Evolutionary conservation across 1,284 basidiomycete species (phyloP), one percentile per base, ranked within the genome.

Genomic region (Ganoderma resinaceum): DNA sequence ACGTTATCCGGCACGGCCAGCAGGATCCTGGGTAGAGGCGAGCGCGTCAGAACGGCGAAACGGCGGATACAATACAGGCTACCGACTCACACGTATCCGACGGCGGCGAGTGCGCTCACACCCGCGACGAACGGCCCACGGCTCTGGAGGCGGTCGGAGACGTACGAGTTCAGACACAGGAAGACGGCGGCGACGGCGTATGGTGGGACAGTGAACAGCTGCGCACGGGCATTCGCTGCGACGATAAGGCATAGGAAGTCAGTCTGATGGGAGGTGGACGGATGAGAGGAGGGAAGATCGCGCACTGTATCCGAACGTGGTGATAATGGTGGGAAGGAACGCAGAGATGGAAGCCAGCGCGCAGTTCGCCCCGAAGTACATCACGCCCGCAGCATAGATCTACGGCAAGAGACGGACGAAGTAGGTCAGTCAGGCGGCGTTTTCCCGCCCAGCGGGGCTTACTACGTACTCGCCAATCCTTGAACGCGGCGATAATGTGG

Each of bases 321-420:
- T 86, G 70, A 95, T 89, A 74, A 95, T 95, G 0, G 94, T 96
- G 0, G 95, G 95, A 31, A 96, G 81, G 81, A 96, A 96, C 0
- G 93, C 95, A 2, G 91, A 90, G 57, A 94, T 91, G 2, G 91
- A 91, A 11, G 92, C 92, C 2, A 95, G 83, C 1, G 91, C 90
- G 65, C 90, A 87, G 78, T 96, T 96, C 68, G 93, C 82, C 33
- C 91, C 93, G 71, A 93, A 94, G 78, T 92, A 94, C 61, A 91
- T 87, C n/a, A 89, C 80, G 0, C 90, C 89, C 26, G 85, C 90
- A 7, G 81, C 72, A 70, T 91, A 92, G 23, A 91, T 82, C 89
- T 91, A 46, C 37, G 46, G 71, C 33, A 61, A 14, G 29, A 40
- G 37, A 18, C 7, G 20, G 53, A n/a, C 55, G 57, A n/a, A 52